Conservation (phyloP, 2,329 filamentous ascomycete genomes). For the Bipolaris gigantea region DNA sequence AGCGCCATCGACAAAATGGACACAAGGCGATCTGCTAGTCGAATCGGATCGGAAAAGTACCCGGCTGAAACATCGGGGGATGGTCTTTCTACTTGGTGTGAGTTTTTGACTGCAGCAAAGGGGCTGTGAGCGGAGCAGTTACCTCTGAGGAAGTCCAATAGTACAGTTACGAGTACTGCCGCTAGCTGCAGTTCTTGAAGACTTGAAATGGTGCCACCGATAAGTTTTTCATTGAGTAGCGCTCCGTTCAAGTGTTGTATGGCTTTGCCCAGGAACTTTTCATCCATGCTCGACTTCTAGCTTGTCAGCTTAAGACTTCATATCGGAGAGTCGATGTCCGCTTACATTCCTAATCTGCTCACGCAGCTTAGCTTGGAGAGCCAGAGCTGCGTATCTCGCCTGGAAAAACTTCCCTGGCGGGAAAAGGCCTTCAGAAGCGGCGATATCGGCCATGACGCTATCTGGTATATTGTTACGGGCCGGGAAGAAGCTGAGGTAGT, state of each 20-base stretch:
- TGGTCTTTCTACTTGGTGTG: constrained; percentile 40
- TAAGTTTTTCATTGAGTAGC: constrained; percentile 32
- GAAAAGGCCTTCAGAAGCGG: constrained; percentile 33
- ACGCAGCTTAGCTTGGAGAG: constrained; percentile 34
- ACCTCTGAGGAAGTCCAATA: constrained; percentile 43
- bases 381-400: constrained; percentile 38
- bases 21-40: constrained; percentile 38
- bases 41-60: constrained; percentile 38
- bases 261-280: constrained; percentile 35
- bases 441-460: constrained; percentile 27
- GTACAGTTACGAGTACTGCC: constrained; percentile 30
- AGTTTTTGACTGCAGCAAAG: constrained; percentile 18
- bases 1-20: constrained; percentile 29
- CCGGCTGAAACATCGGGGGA: constrained; percentile 31
- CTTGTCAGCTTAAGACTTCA: constrained; percentile 13
- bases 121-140: constrained; percentile 8
- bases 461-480: constrained; percentile 35
- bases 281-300: constrained; percentile 34
- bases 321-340: neutral
- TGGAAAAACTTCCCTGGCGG: constrained; percentile 42
- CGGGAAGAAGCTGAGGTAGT: constrained; percentile 40
- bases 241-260: constrained; percentile 37
- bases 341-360: constrained; percentile 38
- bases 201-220: constrained; percentile 24
- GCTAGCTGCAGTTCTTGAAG: constrained; percentile 32